Evolutionary conservation across 495 filamentous ascomycete species (phyloP), one percentile per base, ranked within the genome.

Genomic region (Bathelium albidoporum): DNA sequence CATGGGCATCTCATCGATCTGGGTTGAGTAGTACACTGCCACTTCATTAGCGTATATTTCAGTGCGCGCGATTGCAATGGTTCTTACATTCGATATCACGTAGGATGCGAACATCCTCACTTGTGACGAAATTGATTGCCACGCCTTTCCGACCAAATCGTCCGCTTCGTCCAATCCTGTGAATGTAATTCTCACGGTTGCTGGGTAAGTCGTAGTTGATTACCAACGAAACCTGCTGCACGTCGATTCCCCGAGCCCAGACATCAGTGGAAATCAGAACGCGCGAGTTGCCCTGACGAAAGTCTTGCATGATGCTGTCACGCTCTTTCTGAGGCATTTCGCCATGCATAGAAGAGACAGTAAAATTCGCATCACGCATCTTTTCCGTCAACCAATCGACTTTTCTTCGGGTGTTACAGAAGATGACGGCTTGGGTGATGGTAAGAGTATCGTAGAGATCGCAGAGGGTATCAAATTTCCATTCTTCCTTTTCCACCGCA

Each of bases 1-100:
- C 94, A 98, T 97, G 29, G 94, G 94, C 94, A 98, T 98, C 81
- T 98, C 94, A 71, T 98, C 94, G 67, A 98, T 98, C 77, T 98
- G 94, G 58, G 94, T 98, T 39, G 90, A 95, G 75, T 96, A 96
- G 76, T 95, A 96, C 68, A 91, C 85, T 87, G 52, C 32, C 31
- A 11, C 41, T n/a, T 16, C 62, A 81, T 59, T 72, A 83, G 77
- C 49, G 26, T 4, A 1, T 26, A 28, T 18, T 22, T 20, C 32
- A 45, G 18, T 20, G 22, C 59, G 24, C 11, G 80, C 79, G 82
- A 44, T 24, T 16, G n/a, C n/a, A n/a, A n/a, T n/a, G 31, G 31
- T 1, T 79, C 81, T 73, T 73, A 86, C 87, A 78, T 75, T 99
- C 94, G 70, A 99, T 99, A 71, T 99, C 94, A 68, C 94, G 85